Evolutionary conservation across 139 green algal species (phyloP).

Genomic region (Yamagishiella unicocca): DNA sequence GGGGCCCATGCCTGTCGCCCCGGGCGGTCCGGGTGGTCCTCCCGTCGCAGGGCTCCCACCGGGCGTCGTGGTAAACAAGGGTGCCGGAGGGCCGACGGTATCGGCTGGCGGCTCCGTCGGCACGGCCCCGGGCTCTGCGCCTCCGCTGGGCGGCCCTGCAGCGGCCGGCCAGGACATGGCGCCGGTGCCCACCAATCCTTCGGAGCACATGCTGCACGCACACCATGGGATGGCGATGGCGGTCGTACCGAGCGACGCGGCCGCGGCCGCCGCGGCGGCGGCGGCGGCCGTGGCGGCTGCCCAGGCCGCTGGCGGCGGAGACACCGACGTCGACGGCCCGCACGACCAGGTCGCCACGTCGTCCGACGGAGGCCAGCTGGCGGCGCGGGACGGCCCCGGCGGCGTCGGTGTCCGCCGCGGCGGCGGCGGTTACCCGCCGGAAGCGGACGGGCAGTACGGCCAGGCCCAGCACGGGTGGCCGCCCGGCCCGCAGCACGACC

Average conservation of each 20-base stretch:
- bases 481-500: not conserved
- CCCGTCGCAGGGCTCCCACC: too few species aligned
- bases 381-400: not conserved
- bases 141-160: not conserved
- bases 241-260: not conserved
- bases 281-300: not conserved
- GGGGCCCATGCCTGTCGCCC: too few species aligned
- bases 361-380: conserved; percentile 1
- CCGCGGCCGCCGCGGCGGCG: not conserved
- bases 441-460: not conserved
- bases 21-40: too few species aligned
- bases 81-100: not conserved
- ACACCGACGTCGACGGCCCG: not conserved
- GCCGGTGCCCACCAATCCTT: not conserved
- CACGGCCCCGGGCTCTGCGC: not conserved
- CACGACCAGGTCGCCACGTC: conserved; percentile 27
- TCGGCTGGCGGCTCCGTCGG: conserved; percentile 30
- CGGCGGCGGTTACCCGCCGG: not conserved
- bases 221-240: not conserved
- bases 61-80: too few species aligned
- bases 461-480: not conserved
- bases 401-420: not conserved
- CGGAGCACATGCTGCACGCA: not conserved
- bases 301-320: not conserved
- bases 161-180: not conserved